phyloP scores from a whole-genome alignment of 805 yeast genomes.

The Monosporozyma aquatica region DNA sequence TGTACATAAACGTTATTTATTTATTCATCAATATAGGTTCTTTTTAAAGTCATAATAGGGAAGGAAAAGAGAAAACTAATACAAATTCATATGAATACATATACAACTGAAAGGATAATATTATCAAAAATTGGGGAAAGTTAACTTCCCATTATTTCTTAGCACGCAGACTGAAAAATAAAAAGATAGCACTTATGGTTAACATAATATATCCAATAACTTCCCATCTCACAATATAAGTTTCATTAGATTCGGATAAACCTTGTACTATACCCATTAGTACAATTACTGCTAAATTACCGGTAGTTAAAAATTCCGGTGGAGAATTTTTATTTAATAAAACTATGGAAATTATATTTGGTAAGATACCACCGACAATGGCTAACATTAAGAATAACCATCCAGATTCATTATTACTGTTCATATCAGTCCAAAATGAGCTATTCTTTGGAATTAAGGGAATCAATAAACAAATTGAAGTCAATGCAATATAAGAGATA shows the following conservation, averaged over 20 bases:
- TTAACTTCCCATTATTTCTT: conserved; percentile 1
- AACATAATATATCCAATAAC: conserved; percentile 25
- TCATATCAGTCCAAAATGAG: neutral
- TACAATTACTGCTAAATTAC: conserved; percentile 22
- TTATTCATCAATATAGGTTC: neutral
- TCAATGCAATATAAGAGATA: conserved; percentile 15
- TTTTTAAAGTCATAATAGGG: no score
- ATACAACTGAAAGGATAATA: no score
- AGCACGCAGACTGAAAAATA: conserved; percentile 10
- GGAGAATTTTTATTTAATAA: conserved; percentile 19
- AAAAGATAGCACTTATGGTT: conserved; percentile 18
- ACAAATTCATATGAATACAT: no score
- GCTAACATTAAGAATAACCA: conserved; percentile 15
- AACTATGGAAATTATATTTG: conserved; percentile 19
- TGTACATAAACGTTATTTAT: neutral
- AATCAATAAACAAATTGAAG: conserved; percentile 15
- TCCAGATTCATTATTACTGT: conserved; percentile 7
- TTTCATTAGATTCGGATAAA: conserved; percentile 22
- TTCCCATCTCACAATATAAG: conserved; percentile 29
- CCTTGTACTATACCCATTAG: conserved; percentile 26
- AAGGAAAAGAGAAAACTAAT: no score
- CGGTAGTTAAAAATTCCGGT: conserved; percentile 25
- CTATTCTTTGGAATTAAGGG: conserved; percentile 17
- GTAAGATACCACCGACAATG: conserved; percentile 20
- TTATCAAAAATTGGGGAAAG: neutral